Evolutionary conservation across 1,139 yeast genomes (phyloP).

Genomic region (Debaryomyces sp.): DNA sequence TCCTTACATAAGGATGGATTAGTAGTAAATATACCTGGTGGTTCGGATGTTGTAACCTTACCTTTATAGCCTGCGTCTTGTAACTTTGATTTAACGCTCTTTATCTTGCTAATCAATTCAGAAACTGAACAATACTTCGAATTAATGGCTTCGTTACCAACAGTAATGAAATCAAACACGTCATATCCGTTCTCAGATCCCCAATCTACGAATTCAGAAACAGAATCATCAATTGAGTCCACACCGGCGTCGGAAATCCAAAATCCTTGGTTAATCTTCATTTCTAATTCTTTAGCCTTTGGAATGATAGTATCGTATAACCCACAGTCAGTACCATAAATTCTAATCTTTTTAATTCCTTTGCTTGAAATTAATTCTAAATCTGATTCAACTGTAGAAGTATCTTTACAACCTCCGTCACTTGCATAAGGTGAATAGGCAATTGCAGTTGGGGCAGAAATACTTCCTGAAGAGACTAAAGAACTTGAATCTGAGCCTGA

Average conservation of each 20-base stretch:
- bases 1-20: slow-evolving; percentile 69
- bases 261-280: slow-evolving; percentile 82
- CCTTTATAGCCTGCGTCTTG: slow-evolving; percentile 77
- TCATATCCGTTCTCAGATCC: slow-evolving; percentile 63
- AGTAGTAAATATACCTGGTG: slow-evolving; percentile 70
- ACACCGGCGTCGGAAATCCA: slow-evolving; percentile 71
- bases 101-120: slow-evolving; percentile 63
- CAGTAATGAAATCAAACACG: slow-evolving; percentile 69
- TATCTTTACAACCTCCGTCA: slow-evolving; percentile 67
- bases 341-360: slow-evolving; percentile 67
- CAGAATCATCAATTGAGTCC: slow-evolving; percentile 65
- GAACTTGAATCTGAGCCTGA: slow-evolving; percentile 15
- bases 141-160: slow-evolving; percentile 86
- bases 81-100: slow-evolving; percentile 60
- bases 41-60: slow-evolving; percentile 79
- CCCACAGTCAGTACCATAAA: slow-evolving; percentile 86
- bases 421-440: slow-evolving; percentile 82
- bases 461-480: slow-evolving; percentile 14
- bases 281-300: slow-evolving; percentile 58
- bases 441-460: slow-evolving; percentile 53
- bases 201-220: slow-evolving; percentile 55
- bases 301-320: slow-evolving; percentile 69
- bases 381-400: slow-evolving; percentile 58
- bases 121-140: slow-evolving; percentile 59
- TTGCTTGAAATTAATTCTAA: slow-evolving; percentile 56